Evolutionary conservation across 73 alveolate genomes (phyloP), one percentile per base, ranked within the genome.

Genomic region (Tetrahymena borealis): DNA sequence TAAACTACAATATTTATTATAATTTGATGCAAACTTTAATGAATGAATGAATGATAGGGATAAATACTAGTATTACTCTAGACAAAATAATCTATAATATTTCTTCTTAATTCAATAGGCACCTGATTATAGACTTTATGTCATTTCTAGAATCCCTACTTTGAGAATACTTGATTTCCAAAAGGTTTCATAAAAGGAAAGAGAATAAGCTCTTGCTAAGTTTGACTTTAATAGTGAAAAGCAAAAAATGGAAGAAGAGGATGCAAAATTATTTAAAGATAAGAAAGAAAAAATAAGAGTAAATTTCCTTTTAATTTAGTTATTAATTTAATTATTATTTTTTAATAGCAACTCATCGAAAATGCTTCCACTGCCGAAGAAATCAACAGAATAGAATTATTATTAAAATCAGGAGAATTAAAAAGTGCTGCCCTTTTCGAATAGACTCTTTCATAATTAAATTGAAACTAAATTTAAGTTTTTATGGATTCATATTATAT

Each of bases 81-180:
- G n/a, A n/a, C n/a, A n/a, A n/a, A n/a, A n/a, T n/a, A n/a, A n/a
- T n/a, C n/a, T n/a, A n/a, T n/a, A n/a, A n/a, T n/a, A n/a, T n/a
- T n/a, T n/a, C n/a, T n/a, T n/a, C n/a, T n/a, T n/a, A n/a, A n/a
- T n/a, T n/a, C n/a, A n/a, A n/a, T 60, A 60, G 85, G 85, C 85
- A 33, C 95, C 95, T 32, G 91, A 93, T 39, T 93, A 93, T 36
- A 39, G 93, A 90, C 91, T 60, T 28, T 40, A 93, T 40, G 93
- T 93, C 16, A 93, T 93, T 20, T 90, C 95, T 41, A 93, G 90
- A 28, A 38, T 93, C 12, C 95, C 95, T 7, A 32, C 39, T 13
- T 90, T 93, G 20, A 85, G 91, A 90, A 43, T 93, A n/a, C 91
- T 93, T 33, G 93, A 93, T 85, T 93, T 85, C 79, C 40, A 93